phyloP scores from a whole-genome alignment of 2,329 filamentous ascomycete genomes.

The Cladosporium sp. region DNA sequence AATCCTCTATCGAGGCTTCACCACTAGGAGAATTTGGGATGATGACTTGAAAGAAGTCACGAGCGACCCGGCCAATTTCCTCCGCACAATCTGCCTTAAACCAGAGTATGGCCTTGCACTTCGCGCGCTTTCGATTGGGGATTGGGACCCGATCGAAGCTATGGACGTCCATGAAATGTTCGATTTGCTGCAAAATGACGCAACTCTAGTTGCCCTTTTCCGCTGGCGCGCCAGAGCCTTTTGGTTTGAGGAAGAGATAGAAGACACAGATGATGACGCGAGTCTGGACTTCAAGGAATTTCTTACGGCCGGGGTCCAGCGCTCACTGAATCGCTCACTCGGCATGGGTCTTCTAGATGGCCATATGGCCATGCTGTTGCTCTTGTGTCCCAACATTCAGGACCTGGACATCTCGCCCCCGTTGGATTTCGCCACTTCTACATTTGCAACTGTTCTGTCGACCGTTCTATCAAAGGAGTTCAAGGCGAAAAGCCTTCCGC shows the following conservation, averaged over 20 bases:
- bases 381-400: constrained; percentile 4
- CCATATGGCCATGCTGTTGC: not conserved
- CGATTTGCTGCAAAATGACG: constrained; percentile 2
- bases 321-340: not conserved
- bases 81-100: not conserved
- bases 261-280: not conserved
- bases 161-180: not conserved
- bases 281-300: too few species aligned
- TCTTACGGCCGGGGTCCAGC: too few species aligned
- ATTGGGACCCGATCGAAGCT: not conserved
- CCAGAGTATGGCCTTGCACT: not conserved
- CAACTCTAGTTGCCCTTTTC: not conserved
- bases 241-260: not conserved
- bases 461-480: not conserved
- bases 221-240: not conserved
- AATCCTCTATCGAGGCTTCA: not conserved
- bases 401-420: not conserved
- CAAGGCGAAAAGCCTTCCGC: not conserved
- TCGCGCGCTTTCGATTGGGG: not conserved
- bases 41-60: not conserved
- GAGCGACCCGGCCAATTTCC: not conserved
- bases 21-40: not conserved
- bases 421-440: not conserved
- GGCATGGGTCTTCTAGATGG: not conserved
- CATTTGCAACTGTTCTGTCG: not conserved